phyloP scores from a whole-genome alignment of 768 basidiomycete genomes.

The Leccinellum luteum region DNA sequence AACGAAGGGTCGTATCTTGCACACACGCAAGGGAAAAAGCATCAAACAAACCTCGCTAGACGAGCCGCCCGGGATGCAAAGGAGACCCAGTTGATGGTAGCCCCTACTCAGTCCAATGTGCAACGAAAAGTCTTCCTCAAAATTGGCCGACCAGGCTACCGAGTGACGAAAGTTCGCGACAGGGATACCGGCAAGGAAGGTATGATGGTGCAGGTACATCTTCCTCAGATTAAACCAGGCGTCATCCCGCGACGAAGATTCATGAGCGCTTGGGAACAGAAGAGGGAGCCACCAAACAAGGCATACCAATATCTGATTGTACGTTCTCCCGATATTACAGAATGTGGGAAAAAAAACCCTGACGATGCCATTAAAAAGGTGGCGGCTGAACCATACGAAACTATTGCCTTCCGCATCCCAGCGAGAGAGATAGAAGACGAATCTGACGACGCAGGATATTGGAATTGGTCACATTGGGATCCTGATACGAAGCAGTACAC shows the following conservation, averaged over 20 bases:
- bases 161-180: constrained; percentile 96
- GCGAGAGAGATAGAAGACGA: constrained; percentile 97
- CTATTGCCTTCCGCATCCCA: constrained; percentile 98
- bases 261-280: constrained; percentile 99
- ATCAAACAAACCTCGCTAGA: constrained; percentile 96
- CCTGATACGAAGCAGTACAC: constrained; percentile 98
- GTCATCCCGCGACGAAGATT: constrained; percentile 85
- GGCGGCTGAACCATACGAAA: constrained; percentile 99
- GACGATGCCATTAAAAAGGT: constrained; percentile 53
- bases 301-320: constrained; percentile 98
- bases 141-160: constrained; percentile 93
- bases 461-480: constrained; percentile 99
- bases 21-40: constrained; percentile 99
- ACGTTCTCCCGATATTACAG: constrained; percentile 33
- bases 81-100: constrained; percentile 87
- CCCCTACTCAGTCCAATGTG: constrained; percentile 73
- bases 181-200: constrained; percentile 89
- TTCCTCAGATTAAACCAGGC: constrained; percentile 88
- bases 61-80: constrained; percentile 97
- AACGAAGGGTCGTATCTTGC: constrained; percentile 99
- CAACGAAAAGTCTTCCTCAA: constrained; percentile 95
- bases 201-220: constrained; percentile 95
- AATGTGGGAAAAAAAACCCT: constrained; percentile 25
- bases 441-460: constrained; percentile 83
- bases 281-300: constrained; percentile 90